phyloP scores from a whole-genome alignment of 305 asterid genomes.

The Ilex paraguariensis region DNA sequence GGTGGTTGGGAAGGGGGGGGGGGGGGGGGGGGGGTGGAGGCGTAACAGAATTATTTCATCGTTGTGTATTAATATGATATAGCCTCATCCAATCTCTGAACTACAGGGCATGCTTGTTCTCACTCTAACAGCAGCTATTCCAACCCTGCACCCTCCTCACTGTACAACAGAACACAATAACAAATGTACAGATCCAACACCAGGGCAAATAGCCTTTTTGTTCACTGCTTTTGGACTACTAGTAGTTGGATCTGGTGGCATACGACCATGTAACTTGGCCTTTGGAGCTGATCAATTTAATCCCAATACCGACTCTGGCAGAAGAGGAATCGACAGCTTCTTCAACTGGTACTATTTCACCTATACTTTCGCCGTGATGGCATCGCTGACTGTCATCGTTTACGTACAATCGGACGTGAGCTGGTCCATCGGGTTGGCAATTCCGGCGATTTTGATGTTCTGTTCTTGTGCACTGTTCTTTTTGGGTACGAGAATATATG shows the following conservation, averaged over 20 bases:
- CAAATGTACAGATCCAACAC: constrained; percentile 26
- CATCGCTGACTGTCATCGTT: constrained; percentile 44
- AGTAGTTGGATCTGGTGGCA: constrained; percentile 52
- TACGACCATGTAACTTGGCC: constrained; percentile 59
- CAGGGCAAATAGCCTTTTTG: constrained; percentile 40
- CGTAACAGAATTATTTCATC: no score
- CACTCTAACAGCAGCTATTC: constrained; percentile 46
- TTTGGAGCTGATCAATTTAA: constrained; percentile 66
- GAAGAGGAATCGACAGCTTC: constrained; percentile 50
- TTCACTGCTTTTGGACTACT: constrained; percentile 34
- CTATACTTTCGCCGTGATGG: constrained; percentile 38
- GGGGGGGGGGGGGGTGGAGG: no score
- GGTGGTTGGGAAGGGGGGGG: no score
- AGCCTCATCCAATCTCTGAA: no score
- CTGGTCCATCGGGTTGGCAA: constrained; percentile 55
- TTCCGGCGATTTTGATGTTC: constrained; percentile 42
- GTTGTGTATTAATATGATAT: no score
- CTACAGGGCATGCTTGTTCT: constrained; percentile 38
- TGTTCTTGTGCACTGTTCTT: constrained; percentile 40
- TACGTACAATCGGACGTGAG: constrained; percentile 52
- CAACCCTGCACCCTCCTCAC: constrained; percentile 44
- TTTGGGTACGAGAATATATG: constrained; percentile 38
- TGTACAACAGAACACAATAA: constrained; percentile 18
- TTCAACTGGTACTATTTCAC: constrained; percentile 68
- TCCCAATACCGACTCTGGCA: constrained; percentile 40